Evolutionary conservation across 805 yeast species (phyloP).

Genomic region (Spathaspora passalidarum): DNA sequence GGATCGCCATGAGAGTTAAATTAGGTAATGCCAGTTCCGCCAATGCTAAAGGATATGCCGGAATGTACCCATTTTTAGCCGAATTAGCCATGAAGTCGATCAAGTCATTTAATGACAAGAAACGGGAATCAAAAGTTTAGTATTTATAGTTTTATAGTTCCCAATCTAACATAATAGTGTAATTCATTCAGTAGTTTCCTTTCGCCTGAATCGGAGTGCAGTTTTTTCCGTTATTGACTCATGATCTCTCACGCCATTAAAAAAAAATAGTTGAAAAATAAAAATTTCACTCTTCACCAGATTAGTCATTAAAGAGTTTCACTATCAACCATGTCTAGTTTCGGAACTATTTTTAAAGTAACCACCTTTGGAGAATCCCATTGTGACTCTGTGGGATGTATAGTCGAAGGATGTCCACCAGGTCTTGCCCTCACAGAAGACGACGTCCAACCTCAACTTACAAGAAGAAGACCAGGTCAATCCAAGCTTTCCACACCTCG

Average conservation of each 20-base stretch:
- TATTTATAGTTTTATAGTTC: not conserved
- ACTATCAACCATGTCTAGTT: slow-evolving; percentile 33
- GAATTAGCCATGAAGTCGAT: slow-evolving; percentile 24
- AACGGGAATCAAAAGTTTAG: slow-evolving; percentile 1
- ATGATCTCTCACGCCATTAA: not conserved
- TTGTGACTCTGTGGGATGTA: slow-evolving; percentile 96
- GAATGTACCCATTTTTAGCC: slow-evolving; percentile 30
- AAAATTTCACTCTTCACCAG: no score
- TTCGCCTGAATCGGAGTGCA: not conserved
- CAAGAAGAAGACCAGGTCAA: slow-evolving; percentile 98
- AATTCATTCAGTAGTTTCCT: no score
- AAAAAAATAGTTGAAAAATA: not conserved
- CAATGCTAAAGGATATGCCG: slow-evolving; percentile 41
- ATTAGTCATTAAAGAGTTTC: no score
- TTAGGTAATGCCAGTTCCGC: slow-evolving; percentile 55
- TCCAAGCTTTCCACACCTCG: slow-evolving; percentile 90
- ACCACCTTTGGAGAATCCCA: slow-evolving; percentile 98
- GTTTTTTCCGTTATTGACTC: slow-evolving; percentile 1
- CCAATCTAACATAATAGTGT: no score
- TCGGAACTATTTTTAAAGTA: slow-evolving; percentile 51
- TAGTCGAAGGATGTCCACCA: slow-evolving; percentile 98
- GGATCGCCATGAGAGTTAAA: slow-evolving; percentile 54
- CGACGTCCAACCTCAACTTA: slow-evolving; percentile 92
- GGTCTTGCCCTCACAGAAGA: slow-evolving; percentile 80
- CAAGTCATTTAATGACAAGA: slow-evolving; percentile 6